These are phyloP conservation scores for Isabelozyma heimii DNA, from an alignment of 805 yeast genomes.

Conservation along the genomic window DNA sequence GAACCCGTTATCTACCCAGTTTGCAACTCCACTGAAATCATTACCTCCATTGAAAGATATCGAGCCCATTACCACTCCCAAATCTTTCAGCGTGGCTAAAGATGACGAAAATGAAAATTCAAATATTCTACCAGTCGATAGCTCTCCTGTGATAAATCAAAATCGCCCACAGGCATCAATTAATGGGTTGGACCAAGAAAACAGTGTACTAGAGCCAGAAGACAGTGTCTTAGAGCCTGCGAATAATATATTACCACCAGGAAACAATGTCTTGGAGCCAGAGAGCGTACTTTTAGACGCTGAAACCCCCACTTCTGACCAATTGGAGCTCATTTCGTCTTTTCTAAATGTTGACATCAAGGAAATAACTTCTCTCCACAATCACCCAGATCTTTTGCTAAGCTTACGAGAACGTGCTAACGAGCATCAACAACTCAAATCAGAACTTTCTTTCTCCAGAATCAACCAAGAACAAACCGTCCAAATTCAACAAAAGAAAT, in stretches of 20 bases:
- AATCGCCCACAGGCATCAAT: background rate
- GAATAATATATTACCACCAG: no score
- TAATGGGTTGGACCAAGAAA: background rate
- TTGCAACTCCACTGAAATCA: conserved; percentile 40
- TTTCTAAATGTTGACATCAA: conserved; percentile 25
- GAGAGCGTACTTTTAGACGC: conserved; percentile 4
- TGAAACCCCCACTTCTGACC: conserved; percentile 12
- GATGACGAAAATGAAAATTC: conserved; percentile 15
- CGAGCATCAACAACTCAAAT: conserved; percentile 24
- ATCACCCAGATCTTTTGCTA: conserved; percentile 10
- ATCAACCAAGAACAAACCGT: conserved; percentile 33
- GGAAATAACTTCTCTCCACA: background rate
- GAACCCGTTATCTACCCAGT: conserved; percentile 7
- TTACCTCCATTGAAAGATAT: conserved; percentile 43
- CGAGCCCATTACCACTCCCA: conserved; percentile 40
- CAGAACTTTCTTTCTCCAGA: conserved; percentile 29
- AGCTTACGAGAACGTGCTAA: conserved; percentile 22
- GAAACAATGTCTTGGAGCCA: conserved; percentile 5
- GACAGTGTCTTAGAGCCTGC: conserved; percentile 4
- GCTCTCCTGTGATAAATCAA: conserved; percentile 19
- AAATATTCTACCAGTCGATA: conserved; percentile 8
- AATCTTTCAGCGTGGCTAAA: conserved; percentile 38
- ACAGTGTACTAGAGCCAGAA: conserved; percentile 10
- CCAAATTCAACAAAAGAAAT: conserved; percentile 22
- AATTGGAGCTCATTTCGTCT: conserved; percentile 17